Evolutionary conservation across 1,139 yeast genomes (phyloP), one percentile per base, ranked within the genome.

Genomic region (Saccharomycopsis hybrid): DNA sequence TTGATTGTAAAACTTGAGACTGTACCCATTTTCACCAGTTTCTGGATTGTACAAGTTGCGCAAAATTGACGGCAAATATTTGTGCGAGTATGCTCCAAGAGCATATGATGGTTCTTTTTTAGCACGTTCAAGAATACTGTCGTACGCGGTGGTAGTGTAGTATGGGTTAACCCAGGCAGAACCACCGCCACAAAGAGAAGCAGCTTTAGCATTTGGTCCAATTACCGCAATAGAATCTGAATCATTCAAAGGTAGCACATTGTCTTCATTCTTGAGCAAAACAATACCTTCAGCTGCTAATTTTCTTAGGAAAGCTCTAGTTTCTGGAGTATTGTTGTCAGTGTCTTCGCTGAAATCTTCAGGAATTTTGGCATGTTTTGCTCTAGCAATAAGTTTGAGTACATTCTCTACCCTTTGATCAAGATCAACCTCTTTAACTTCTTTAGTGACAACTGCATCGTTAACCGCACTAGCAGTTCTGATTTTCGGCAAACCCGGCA

Each of bases 251-350:
- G 85, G 85, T 53, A 80, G 67, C 48, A 72, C 65, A 38, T 68
- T 70, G 7, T 74, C 75, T 28, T 62, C 66, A 59, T 80, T 80
- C 56, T 74, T 80, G 55, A 80, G 67, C 56, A 80, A 63, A 1
- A 77, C 75, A 40, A 78, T 66, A 1, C 81, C 78, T 60, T 80
- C 85, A 46, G 74, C 65, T 3, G 85, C 83, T 36, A 76, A 75
- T 42, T 72, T 70, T 65, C 25, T 66, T 66, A 28, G 59, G 44
- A 74, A 65, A 0, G 83, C 80, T 1, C 76, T 69, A 42, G 71
- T 67, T 50, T 73, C 75, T 30, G 80, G 72, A 47, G 73, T 71
- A 13, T 67, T 67, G 29, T 74, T 69, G 43, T 82, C 67, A 4
- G 76, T 78, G 51, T 78, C 79, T 43, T 70, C 67, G 57, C 78